Evolutionary conservation across 345 rosid genomes (phyloP).

Genomic region (Eucalyptus globulus): DNA sequence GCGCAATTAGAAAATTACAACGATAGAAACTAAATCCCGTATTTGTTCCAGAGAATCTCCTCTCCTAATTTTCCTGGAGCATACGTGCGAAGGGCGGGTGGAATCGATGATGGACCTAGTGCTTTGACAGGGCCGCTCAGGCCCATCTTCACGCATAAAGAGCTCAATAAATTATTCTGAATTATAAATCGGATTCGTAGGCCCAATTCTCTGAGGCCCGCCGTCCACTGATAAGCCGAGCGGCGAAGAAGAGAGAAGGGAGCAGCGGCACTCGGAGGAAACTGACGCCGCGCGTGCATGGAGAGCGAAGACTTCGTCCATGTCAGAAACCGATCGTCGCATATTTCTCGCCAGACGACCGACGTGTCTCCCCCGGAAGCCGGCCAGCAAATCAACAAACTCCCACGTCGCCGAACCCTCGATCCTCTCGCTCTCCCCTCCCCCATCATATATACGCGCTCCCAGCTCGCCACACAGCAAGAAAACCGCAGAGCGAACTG

Average conservation of each 20-base stretch:
- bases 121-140: background rate
- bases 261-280: background rate
- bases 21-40: background rate
- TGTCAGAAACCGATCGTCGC: background rate
- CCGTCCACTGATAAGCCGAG: background rate
- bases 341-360: background rate
- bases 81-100: background rate
- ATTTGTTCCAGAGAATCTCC: rapidly evolving
- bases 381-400: background rate
- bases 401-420: background rate
- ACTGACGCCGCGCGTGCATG: background rate
- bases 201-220: background rate
- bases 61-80: background rate
- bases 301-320: background rate
- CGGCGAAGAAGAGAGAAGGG: background rate
- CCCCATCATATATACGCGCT: background rate
- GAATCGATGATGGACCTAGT: background rate
- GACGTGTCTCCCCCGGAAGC: background rate
- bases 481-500: background rate
- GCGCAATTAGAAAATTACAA: background rate
- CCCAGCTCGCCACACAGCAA: background rate
- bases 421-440: background rate
- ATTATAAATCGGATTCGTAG: background rate
- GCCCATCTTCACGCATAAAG: background rate
- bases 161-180: background rate